Conservation (phyloP, 768 basidiomycete species). For the Strobilomyces confusus region DNA sequence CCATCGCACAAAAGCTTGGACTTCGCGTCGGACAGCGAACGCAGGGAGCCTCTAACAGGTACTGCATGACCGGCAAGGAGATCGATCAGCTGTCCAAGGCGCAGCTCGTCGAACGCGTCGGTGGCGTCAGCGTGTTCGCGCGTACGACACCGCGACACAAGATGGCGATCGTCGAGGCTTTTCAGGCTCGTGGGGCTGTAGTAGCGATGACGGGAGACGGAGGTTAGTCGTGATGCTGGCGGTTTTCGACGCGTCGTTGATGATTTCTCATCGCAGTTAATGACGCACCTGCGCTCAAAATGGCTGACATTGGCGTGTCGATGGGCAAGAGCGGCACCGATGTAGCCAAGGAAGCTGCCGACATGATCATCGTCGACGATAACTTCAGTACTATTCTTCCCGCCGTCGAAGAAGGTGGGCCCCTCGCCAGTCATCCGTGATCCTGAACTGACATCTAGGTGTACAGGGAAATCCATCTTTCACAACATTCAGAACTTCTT, state of each 20-base stretch:
- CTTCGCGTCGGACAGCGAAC: conserved; percentile 56
- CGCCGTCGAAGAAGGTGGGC: conserved; percentile 84
- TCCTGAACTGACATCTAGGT: not conserved
- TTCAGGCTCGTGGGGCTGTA: conserved; percentile 82
- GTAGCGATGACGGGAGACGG: conserved; percentile 99
- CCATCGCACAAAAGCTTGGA: conserved; percentile 84
- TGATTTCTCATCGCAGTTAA: conserved; percentile 52
- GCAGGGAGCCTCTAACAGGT: conserved; percentile 29
- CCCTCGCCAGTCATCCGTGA: not conserved
- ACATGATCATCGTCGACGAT: conserved; percentile 95
- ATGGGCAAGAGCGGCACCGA: conserved; percentile 99
- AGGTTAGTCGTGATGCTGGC: conserved; percentile 51
- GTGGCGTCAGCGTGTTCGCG: conserved; percentile 83
- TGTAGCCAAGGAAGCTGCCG: conserved; percentile 97
- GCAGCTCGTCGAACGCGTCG: conserved; percentile 81
- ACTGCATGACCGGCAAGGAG: conserved; percentile 73
- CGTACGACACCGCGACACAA: conserved; percentile 96
- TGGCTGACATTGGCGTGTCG: conserved; percentile 96
- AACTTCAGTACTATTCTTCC: conserved; percentile 94
- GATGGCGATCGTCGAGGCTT: conserved; percentile 95
- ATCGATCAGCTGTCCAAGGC: conserved; percentile 81
- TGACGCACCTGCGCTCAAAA: conserved; percentile 93
- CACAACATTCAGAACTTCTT: conserved; percentile 99
- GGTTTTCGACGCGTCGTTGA: not conserved
- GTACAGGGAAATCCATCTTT: conserved; percentile 89